phyloP scores from a whole-genome alignment of 179 eudicot genomes.

The Spergularia azorica region DNA sequence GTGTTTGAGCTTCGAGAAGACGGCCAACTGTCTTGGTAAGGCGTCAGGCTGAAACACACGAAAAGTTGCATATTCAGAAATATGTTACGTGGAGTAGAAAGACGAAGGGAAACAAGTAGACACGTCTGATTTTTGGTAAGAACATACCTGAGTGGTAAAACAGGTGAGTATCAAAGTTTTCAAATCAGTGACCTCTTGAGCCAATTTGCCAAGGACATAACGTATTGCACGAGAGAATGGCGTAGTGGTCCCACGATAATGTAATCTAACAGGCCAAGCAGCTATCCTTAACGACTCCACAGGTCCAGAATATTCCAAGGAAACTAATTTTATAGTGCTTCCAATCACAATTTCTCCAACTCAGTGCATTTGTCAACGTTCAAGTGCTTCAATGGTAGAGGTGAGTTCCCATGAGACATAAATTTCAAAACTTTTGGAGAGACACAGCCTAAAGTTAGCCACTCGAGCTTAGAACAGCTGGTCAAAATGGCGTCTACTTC shows the following conservation, averaged over 20 bases:
- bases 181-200: background rate
- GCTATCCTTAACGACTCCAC: background rate
- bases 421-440: background rate
- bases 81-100: background rate
- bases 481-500: background rate
- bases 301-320: background rate
- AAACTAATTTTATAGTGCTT: background rate
- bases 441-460: background rate
- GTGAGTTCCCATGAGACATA: background rate
- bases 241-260: background rate
- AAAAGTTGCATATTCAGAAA: background rate
- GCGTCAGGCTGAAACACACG: conserved; percentile 2
- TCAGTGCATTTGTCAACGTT: background rate
- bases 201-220: background rate
- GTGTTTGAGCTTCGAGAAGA: background rate
- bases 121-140: background rate
- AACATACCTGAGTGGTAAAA: background rate
- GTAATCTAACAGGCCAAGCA: background rate
- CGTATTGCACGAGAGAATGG: background rate
- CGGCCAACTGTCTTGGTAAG: background rate
- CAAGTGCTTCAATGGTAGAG: background rate
- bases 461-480: conserved; percentile 2
- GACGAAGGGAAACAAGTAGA: too few species aligned
- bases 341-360: background rate
- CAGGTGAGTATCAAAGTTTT: background rate